These are phyloP conservation scores for Neurospora sp. DNA, from an alignment of 2,329 filamentous ascomycete species.

Conservation along the genomic window DNA sequence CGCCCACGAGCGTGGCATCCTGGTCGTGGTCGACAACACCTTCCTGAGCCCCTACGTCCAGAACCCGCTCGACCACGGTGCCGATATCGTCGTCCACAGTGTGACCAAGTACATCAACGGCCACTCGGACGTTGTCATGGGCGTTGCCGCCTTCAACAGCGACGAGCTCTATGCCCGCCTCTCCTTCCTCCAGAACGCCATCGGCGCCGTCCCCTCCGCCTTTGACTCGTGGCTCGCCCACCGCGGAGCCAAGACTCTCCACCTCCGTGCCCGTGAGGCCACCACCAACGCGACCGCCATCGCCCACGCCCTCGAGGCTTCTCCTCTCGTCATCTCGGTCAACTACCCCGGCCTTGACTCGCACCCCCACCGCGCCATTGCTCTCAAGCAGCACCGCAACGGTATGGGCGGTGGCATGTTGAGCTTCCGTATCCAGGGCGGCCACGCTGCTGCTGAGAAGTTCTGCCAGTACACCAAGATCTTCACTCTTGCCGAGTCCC, in stretches of 20 bases:
- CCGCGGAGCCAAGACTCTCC: constrained; percentile 90
- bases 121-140: constrained; percentile 95
- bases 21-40: constrained; percentile 98
- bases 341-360: constrained; percentile 91
- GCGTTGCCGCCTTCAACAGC: constrained; percentile 89
- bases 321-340: constrained; percentile 74
- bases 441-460: constrained; percentile 71
- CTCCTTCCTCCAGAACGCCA: constrained; percentile 91
- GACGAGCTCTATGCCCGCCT: constrained; percentile 67
- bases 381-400: constrained; percentile 82
- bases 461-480: constrained; percentile 87
- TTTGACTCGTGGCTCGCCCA: constrained; percentile 99
- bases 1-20: constrained; percentile 79
- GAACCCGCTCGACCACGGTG: constrained; percentile 89
- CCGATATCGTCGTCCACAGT: constrained; percentile 92
- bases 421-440: constrained; percentile 86
- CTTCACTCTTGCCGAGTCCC: constrained; percentile 85
- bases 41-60: constrained; percentile 96
- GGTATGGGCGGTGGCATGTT: constrained; percentile 97
- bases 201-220: constrained; percentile 84
- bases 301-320: constrained; percentile 66
- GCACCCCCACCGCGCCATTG: constrained; percentile 78
- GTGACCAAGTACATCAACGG: constrained; percentile 99
- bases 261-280: constrained; percentile 81
- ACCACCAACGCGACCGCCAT: constrained; percentile 71